Evolutionary conservation across 371 early-diverging fungal species (phyloP).

Genomic region (Fennellomyces sp.): DNA sequence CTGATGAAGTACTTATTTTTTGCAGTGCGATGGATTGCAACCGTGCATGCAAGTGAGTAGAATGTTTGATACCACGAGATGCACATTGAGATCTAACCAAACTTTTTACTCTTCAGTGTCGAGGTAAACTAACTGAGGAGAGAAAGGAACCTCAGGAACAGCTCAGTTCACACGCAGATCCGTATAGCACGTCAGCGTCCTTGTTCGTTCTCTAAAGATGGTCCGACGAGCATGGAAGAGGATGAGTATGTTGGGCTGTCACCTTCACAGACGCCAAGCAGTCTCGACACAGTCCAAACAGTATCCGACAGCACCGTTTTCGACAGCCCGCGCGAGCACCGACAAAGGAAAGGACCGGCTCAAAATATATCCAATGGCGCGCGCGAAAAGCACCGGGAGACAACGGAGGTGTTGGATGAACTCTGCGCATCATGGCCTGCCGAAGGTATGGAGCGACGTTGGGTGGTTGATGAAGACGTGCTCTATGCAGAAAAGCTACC

Average conservation of each 20-base stretch:
- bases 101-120: not conserved
- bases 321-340: slow-evolving; percentile 8
- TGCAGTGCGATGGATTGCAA: slow-evolving; percentile 54
- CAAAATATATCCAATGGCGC: not conserved
- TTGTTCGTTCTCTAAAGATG: slow-evolving; percentile 32
- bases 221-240: slow-evolving; percentile 14
- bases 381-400: slow-evolving; percentile 6
- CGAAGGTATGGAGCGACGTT: slow-evolving; percentile 19
- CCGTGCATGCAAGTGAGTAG: slow-evolving; percentile 57
- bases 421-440: slow-evolving; percentile 16
- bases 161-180: not conserved
- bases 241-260: not conserved
- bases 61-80: no score
- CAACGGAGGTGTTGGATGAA: slow-evolving; percentile 9
- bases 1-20: not conserved
- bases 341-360: not conserved
- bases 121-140: slow-evolving; percentile 4
- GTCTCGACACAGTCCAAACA: not conserved
- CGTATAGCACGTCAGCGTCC: slow-evolving; percentile 28
- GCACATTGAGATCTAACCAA: not conserved
- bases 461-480: slow-evolving; percentile 21
- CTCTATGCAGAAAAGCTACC: slow-evolving; percentile 7
- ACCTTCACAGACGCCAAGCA: not conserved
- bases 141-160: not conserved
- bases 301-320: not conserved